These are phyloP conservation scores for Ulmus americana DNA, from an alignment of 331 rosid genomes.

Conservation along the genomic window DNA sequence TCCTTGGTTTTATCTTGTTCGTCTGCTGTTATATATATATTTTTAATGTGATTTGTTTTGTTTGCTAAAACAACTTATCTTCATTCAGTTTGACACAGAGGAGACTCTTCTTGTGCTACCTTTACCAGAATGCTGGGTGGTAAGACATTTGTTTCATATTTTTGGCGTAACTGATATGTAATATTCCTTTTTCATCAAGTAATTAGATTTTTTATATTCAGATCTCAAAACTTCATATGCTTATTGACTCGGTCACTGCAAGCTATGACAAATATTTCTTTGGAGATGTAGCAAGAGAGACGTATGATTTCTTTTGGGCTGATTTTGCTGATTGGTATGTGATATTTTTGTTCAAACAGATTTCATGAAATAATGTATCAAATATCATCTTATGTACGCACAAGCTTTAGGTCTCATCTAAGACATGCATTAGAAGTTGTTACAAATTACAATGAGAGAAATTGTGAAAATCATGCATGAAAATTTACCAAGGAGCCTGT, in stretches of 20 bases:
- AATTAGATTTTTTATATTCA: conserved; percentile 26
- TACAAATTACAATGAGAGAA: not conserved
- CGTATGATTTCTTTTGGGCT: conserved; percentile 88
- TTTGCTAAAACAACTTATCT: conserved; percentile 6
- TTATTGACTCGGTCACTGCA: conserved; percentile 58
- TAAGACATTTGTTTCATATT: conserved; percentile 33
- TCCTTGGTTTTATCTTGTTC: too few relatives aligned
- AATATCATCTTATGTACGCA: not conserved
- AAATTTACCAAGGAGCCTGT: not conserved
- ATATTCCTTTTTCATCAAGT: conserved; percentile 10
- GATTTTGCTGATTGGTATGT: conserved; percentile 95
- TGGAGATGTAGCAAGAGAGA: conserved; percentile 89
- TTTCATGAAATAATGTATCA: not conserved
- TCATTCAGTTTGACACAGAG: conserved; percentile 62
- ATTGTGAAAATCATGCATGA: not conserved
- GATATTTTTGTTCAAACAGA: conserved; percentile 4
- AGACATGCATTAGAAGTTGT: not conserved
- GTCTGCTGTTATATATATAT: not conserved
- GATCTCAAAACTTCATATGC: conserved; percentile 88
- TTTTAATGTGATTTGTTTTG: conserved; percentile 12
- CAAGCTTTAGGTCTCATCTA: not conserved
- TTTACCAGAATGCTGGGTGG: conserved; percentile 94
- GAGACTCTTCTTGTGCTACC: conserved; percentile 56
- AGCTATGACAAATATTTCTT: conserved; percentile 88
- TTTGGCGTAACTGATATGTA: conserved; percentile 11